phyloP scores from a whole-genome alignment of 2,329 filamentous ascomycete genomes.

The Cladosporium oxysporum region DNA sequence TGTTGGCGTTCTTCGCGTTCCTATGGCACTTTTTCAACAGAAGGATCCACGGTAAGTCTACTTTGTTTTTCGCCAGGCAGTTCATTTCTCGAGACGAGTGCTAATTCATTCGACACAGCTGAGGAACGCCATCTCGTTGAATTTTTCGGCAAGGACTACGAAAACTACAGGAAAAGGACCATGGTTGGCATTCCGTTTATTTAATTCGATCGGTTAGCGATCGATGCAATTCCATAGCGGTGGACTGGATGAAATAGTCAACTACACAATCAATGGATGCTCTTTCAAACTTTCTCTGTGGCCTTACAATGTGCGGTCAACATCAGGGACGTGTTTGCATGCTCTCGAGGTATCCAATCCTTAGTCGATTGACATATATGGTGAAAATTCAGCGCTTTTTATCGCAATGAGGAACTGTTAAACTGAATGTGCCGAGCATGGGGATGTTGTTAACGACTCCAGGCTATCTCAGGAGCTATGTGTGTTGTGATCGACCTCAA shows the following conservation, averaged over 20 bases:
- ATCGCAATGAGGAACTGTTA: not conserved
- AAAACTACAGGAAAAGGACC: slow-evolving; percentile 69
- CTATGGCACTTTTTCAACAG: slow-evolving; percentile 82
- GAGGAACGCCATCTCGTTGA: slow-evolving; percentile 77
- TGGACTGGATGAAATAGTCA: not conserved
- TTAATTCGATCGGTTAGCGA: not conserved
- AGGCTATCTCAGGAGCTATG: too few species aligned
- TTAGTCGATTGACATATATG: not conserved
- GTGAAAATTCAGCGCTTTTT: not conserved
- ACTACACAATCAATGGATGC: not conserved
- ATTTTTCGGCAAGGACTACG: slow-evolving; percentile 86
- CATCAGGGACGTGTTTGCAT: not conserved
- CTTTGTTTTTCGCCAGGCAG: not conserved
- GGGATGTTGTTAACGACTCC: too few species aligned
- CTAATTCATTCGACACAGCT: slow-evolving; percentile 43
- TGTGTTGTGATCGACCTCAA: too few species aligned
- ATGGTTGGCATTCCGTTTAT: slow-evolving; percentile 82
- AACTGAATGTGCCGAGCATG: not conserved
- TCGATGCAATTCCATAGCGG: not conserved
- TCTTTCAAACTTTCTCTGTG: not conserved
- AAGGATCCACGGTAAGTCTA: slow-evolving; percentile 64
- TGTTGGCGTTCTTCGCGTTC: slow-evolving; percentile 70
- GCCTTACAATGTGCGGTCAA: not conserved
- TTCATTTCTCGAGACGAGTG: not conserved
- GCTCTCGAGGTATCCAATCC: not conserved